These are phyloP conservation scores for Boletus semigastroideus DNA, from an alignment of 1,284 basidiomycete genomes.

Conservation along the genomic window DNA sequence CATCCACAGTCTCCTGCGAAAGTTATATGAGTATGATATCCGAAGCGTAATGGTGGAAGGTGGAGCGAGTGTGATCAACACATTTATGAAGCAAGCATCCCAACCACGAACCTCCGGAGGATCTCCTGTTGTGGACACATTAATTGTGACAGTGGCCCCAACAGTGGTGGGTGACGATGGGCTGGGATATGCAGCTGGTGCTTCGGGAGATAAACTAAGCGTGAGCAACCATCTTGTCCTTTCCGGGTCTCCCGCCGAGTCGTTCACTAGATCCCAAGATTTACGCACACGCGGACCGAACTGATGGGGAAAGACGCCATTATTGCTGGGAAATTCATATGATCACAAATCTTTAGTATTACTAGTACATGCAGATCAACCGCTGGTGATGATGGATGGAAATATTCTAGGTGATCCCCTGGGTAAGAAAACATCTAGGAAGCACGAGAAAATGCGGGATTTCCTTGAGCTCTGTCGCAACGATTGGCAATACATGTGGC, in stretches of 20 bases:
- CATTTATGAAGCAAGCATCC: constrained; percentile 55
- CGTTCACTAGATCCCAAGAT: constrained; percentile 27
- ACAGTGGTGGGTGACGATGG: constrained; percentile 75
- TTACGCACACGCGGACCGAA: constrained; percentile 37
- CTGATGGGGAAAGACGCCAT: constrained; percentile 45
- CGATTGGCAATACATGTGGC: constrained; percentile 59
- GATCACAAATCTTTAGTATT: not conserved
- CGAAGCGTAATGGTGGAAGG: constrained; percentile 93
- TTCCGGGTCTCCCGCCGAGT: not conserved
- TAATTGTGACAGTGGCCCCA: constrained; percentile 85
- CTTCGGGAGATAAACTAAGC: constrained; percentile 5
- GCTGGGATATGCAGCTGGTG: constrained; percentile 50
- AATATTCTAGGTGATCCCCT: not conserved
- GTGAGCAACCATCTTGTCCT: constrained; percentile 13
- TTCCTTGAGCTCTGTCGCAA: constrained; percentile 65
- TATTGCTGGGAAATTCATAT: constrained; percentile 33
- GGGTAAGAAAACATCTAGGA: constrained; percentile 10
- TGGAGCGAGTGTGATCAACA: constrained; percentile 79
- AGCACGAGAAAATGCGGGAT: constrained; percentile 48
- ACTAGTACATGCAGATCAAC: not conserved
- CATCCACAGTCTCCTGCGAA: constrained; percentile 50
- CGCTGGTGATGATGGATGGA: not conserved
- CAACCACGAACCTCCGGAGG: constrained; percentile 6
- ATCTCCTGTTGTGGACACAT: constrained; percentile 49
- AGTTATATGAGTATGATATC: constrained; percentile 56